Evolutionary conservation across 176 grass and related monocot genomes (phyloP).

Genomic region (Elaeis guineensis): DNA sequence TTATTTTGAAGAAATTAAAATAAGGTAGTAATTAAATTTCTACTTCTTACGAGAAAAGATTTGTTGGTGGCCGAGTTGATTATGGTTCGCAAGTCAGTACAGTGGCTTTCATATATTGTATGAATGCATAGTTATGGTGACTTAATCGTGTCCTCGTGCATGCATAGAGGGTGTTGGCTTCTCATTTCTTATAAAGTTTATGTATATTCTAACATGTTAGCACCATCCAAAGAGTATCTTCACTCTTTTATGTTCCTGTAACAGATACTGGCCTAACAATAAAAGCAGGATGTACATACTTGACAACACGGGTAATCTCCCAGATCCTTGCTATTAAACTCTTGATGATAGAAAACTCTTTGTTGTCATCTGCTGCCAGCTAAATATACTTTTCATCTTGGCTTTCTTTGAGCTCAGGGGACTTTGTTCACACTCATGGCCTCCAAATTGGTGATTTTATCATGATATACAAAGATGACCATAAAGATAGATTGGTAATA

Average conservation of each 20-base stretch:
- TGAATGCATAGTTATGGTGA: too few species aligned
- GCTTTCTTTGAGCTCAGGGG: conserved; percentile 29
- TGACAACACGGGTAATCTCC: conserved; percentile 64
- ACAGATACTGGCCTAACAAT: conserved; percentile 95
- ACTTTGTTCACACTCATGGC: conserved; percentile 63
- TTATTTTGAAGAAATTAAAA: too few species aligned
- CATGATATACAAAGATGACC: conserved; percentile 90
- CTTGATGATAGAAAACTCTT: neutral
- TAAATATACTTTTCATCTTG: conserved; percentile 16
- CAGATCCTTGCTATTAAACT: neutral
- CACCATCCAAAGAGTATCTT: too few species aligned
- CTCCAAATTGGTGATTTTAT: conserved; percentile 79
- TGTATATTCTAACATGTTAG: too few species aligned
- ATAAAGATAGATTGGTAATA: conserved; percentile 57
- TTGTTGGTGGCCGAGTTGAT: too few species aligned
- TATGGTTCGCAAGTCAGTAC: too few species aligned
- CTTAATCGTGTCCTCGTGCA: too few species aligned
- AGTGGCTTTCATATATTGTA: too few species aligned
- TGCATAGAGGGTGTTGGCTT: too few species aligned
- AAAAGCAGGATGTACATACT: conserved; percentile 98
- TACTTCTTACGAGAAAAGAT: too few species aligned
- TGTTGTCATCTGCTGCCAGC: neutral
- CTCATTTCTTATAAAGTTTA: too few species aligned
- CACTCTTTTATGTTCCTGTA: neutral
- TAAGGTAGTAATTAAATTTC: too few species aligned